Evolutionary conservation across 2,329 filamentous ascomycete species (phyloP).

Genomic region (Phaeosphaeriaceae sp.): DNA sequence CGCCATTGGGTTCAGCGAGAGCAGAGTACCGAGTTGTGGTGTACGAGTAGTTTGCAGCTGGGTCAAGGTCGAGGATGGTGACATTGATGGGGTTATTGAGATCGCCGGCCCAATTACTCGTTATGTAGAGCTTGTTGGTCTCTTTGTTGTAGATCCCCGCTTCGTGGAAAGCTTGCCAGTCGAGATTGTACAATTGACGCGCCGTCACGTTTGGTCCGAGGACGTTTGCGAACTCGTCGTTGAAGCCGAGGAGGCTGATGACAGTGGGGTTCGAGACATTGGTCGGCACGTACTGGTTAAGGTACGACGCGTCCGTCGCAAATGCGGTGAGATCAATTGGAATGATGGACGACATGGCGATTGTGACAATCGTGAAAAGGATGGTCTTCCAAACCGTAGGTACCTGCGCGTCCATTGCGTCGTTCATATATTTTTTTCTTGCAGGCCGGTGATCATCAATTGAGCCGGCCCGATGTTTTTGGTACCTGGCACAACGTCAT

Average conservation of each 20-base stretch:
- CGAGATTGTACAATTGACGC: conserved; percentile 39
- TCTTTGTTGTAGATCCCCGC: conserved; percentile 43
- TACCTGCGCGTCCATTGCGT: conserved; percentile 7
- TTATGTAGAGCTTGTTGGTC: conserved; percentile 52
- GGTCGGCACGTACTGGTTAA: conserved; percentile 35
- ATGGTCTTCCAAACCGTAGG: conserved; percentile 6
- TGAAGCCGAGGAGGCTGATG: conserved; percentile 49
- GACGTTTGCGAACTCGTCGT: conserved; percentile 42
- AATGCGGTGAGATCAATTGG: conserved; percentile 42
- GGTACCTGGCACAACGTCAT: conserved; percentile 3
- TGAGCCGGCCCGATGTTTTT: conserved; percentile 3
- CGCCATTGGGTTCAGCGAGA: conserved; percentile 50
- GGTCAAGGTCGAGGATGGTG: conserved; percentile 48
- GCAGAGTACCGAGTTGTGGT: conserved; percentile 49
- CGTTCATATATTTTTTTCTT: conserved; percentile 3
- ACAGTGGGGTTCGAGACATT: conserved; percentile 41
- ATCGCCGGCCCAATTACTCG: conserved; percentile 46
- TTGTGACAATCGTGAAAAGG: conserved; percentile 8
- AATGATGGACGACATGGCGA: conserved; percentile 38
- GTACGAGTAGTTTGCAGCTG: conserved; percentile 42
- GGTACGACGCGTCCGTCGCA: conserved; percentile 41
- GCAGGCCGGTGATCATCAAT: conserved; percentile 2
- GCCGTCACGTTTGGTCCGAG: conserved; percentile 43
- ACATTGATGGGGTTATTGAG: conserved; percentile 45
- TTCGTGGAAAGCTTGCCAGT: conserved; percentile 51